A percentile compares a stretch with the other conserved stretches of the same genome.
These are phyloP conservation scores for Pythium scleroteichum DNA, from an alignment of 352 stramenopile genomes.

Conservation along the genomic window DNA sequence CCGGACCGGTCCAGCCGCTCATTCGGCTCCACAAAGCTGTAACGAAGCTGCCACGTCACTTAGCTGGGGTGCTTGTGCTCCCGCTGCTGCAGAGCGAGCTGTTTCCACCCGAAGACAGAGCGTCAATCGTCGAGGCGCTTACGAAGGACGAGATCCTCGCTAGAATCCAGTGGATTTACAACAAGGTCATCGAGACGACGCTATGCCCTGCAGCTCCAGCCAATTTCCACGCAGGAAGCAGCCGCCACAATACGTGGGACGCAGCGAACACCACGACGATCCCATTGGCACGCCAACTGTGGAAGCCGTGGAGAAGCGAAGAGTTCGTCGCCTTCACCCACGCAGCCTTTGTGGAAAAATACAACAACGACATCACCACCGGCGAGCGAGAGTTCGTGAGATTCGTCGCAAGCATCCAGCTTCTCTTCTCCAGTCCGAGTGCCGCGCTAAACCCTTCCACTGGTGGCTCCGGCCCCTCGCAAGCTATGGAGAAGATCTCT, in stretches of 20 bases:
- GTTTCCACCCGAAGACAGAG: constrained; percentile 19
- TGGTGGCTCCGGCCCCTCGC: background rate
- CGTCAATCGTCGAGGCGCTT: constrained; percentile 31
- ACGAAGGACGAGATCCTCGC: constrained; percentile 35
- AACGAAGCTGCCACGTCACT: constrained; percentile 38
- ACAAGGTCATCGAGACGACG: constrained; percentile 18
- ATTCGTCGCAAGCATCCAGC: constrained; percentile 45
- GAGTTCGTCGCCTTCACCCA: constrained; percentile 39
- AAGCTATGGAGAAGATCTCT: constrained; percentile 20
- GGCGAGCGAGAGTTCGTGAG: constrained; percentile 39
- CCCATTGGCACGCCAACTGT: constrained; percentile 9
- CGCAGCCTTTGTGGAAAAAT: constrained; percentile 30
- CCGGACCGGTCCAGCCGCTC: constrained; percentile 16
- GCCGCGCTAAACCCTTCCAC: background rate
- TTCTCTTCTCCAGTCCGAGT: constrained; percentile 21
- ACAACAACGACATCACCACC: constrained; percentile 20
- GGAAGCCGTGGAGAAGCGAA: constrained; percentile 30
- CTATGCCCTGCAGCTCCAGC: constrained; percentile 5
- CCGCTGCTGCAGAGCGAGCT: constrained; percentile 19
- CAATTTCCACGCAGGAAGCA: background rate
- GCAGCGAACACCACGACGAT: background rate
- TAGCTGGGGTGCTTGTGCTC: constrained; percentile 35
- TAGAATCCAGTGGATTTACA: constrained; percentile 39
- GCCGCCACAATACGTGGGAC: background rate
- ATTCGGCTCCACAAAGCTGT: constrained; percentile 36